Evolutionary conservation across 108 stramenopile species (phyloP).

Genomic region (Pseudonitzschia multiseries): DNA sequence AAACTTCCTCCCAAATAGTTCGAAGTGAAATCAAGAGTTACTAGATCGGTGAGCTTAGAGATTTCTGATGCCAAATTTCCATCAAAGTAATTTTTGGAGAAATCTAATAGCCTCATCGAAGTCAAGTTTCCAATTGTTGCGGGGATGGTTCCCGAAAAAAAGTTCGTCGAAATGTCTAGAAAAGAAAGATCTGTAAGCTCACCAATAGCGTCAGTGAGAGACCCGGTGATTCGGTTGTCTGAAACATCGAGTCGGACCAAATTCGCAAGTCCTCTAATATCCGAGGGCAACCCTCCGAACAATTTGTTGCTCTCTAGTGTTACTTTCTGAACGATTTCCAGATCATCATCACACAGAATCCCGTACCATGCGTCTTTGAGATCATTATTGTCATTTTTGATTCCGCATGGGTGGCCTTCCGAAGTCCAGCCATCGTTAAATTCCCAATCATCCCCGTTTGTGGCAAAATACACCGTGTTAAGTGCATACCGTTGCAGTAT

Average conservation of each 20-base stretch:
- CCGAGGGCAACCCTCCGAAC: slow-evolving; percentile 50
- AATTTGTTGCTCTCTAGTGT: slow-evolving; percentile 40
- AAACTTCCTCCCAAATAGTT: slow-evolving; percentile 19
- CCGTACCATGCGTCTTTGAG: slow-evolving; percentile 29
- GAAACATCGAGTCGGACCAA: slow-evolving; percentile 22
- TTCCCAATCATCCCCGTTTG: slow-evolving; percentile 55
- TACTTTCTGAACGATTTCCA: slow-evolving; percentile 11
- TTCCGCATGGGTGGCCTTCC: slow-evolving; percentile 21
- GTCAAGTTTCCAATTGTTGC: slow-evolving; percentile 42
- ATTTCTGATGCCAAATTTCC: slow-evolving; percentile 29
- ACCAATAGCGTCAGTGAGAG: slow-evolving; percentile 59
- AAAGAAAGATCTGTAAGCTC: slow-evolving; percentile 44
- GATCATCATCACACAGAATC: slow-evolving; percentile 21
- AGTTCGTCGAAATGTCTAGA: slow-evolving; percentile 53
- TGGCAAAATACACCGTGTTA: slow-evolving; percentile 51
- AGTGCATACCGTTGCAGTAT: slow-evolving; percentile 57
- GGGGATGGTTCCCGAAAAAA: slow-evolving; percentile 60
- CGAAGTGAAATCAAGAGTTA: background rate
- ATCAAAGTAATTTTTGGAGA: slow-evolving; percentile 29
- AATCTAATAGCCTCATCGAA: slow-evolving; percentile 34
- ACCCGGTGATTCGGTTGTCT: slow-evolving; percentile 50
- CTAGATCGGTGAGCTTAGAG: slow-evolving; percentile 15
- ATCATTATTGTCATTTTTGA: slow-evolving; percentile 1
- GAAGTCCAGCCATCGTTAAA: slow-evolving; percentile 29
- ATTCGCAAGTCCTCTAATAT: slow-evolving; percentile 45